A percentile compares a stretch with the other conserved stretches of the same genome.
Evolutionary conservation across 1,284 basidiomycete genomes (phyloP).

Genomic region (Cronartium quercuum): DNA sequence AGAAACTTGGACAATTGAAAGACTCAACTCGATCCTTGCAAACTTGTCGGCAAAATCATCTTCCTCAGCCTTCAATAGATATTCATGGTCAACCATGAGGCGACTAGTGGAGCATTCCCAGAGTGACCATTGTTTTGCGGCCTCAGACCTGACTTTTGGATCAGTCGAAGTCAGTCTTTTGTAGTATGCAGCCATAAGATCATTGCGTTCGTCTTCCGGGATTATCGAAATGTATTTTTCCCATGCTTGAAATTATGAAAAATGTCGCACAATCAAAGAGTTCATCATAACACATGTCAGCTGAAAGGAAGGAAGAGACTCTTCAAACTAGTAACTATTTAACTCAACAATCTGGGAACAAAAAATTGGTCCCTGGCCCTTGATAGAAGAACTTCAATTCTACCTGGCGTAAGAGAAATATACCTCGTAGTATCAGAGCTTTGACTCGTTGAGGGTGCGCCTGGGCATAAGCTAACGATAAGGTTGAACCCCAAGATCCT

Average conservation of each 20-base stretch:
- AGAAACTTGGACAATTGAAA: too few species aligned
- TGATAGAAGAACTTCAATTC: constrained; percentile 93
- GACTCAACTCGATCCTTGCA: constrained; percentile 37
- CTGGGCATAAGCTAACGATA: constrained; percentile 82
- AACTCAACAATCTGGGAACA: constrained; percentile 64
- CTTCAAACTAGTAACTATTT: not conserved
- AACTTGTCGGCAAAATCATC: constrained; percentile 37
- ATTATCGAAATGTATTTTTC: constrained; percentile 43
- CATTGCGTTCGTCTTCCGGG: constrained; percentile 44
- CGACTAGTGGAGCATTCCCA: constrained; percentile 48
- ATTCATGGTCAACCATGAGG: constrained; percentile 45
- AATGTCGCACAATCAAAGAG: not conserved
- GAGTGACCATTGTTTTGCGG: constrained; percentile 46
- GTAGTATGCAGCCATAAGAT: constrained; percentile 48
- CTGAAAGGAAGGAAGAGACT: not conserved
- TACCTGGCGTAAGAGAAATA: constrained; percentile 64
- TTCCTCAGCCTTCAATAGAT: constrained; percentile 40
- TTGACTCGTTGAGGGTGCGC: constrained; percentile 73
- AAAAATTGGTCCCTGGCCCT: constrained; percentile 51
- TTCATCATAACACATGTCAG: not conserved
- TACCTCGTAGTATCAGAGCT: constrained; percentile 77
- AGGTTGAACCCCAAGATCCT: constrained; percentile 68
- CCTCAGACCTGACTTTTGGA: constrained; percentile 42
- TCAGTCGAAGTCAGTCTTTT: constrained; percentile 46
- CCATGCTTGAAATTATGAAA: constrained; percentile 7